Evolutionary conservation across 768 basidiomycete genomes (phyloP), one percentile per base, ranked within the genome.

Genomic region (Russula lepida): DNA sequence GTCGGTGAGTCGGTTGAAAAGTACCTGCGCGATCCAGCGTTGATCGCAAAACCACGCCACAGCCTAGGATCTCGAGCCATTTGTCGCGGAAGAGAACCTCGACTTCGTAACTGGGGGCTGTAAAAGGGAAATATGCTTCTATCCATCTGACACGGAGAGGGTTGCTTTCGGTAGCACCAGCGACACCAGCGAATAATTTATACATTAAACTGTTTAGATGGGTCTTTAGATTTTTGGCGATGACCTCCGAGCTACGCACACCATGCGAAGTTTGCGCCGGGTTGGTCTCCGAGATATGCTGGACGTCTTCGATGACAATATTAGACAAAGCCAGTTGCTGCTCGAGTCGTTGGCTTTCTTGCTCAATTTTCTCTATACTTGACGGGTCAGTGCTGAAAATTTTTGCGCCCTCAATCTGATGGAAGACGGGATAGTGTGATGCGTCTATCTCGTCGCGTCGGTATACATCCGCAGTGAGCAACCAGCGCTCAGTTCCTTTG

Each of bases 101-200:
- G 44, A 99, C 95, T 70, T 99, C 95, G 70, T 91, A 99, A 71
- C 94, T 97, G 9, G 97, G 97, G 62, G 86, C 89, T 58, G 97
- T 99, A 79, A 95, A 99, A 1, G 97, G 97, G 75, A 99, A 98
- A 69, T 89, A 92, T 2, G 95, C 92, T 70, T 98, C 93, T 65
- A 98, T 98, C 97, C 97, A 99, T 23, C 97, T 79, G 28, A 99
- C 88, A 64, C 83, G 79, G 63, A 99, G 76, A 27, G 97, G 95
- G 53, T 89, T 82, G 39, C 80, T 76, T 19, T 75, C 76, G 25
- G 73, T 77, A 28, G 76, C 76, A 12, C 76, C 81, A 19, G 76
- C 77, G 12, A 72, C 77, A 9, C 77, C 79, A 4, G 89, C 89
- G 71, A 98, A 98, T 28, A 99, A 75, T 56, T 80, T 78, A 56